Conservation (phyloP, 2,329 filamentous ascomycete genomes). For the Arachnopeziza araneosa region DNA sequence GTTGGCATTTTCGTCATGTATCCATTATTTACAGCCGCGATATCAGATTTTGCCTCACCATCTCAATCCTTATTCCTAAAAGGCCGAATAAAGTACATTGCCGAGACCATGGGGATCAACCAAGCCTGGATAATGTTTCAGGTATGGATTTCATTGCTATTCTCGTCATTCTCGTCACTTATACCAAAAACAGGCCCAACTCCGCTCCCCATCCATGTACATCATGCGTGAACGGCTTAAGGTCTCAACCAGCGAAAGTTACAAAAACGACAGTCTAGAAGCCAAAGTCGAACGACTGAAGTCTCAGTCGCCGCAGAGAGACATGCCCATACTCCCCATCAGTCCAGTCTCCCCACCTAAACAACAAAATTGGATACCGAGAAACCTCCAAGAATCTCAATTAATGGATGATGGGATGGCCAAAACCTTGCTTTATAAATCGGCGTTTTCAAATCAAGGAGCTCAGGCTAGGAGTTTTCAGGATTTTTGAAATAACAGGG, state of each 20-base stretch:
- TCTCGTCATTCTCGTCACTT: not conserved
- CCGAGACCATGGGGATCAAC: constrained; percentile 20
- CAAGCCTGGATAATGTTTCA: constrained; percentile 19
- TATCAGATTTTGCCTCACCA: constrained; percentile 19
- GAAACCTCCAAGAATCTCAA: not conserved
- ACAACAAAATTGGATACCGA: not conserved
- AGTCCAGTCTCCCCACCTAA: not conserved
- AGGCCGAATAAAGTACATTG: constrained; percentile 19
- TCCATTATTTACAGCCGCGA: constrained; percentile 19
- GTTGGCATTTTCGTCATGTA: constrained; percentile 22
- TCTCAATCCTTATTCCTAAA: constrained; percentile 18
- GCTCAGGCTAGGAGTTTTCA: not conserved
- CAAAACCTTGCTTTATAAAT: not conserved
- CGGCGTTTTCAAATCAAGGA: not conserved
- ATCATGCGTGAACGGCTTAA: not conserved
- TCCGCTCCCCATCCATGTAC: not conserved
- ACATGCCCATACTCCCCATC: not conserved
- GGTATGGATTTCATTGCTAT: constrained; percentile 3
- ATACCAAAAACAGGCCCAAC: not conserved
- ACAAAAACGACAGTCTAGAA: not conserved
- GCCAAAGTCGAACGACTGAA: not conserved
- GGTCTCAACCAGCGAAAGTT: not conserved
- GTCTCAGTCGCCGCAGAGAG: not conserved
- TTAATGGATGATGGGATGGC: not conserved
- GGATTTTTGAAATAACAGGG: not conserved